A percentile compares a stretch with the other conserved stretches of the same genome.
These are phyloP conservation scores for Parietaria judaica DNA, from an alignment of 306 rosid genomes.

Conservation along the genomic window DNA sequence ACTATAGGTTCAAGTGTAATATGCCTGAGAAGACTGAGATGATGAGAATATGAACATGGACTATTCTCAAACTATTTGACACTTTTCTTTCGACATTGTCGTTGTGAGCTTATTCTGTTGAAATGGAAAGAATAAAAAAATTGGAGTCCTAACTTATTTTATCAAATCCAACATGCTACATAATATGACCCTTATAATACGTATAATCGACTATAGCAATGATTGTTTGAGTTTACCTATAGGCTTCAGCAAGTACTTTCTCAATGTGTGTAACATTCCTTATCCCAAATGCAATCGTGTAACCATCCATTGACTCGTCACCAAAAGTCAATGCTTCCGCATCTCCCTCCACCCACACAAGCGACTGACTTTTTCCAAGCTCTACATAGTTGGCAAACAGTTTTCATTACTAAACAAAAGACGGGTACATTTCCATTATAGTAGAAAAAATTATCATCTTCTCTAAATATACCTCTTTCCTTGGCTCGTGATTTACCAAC, in stretches of 20 bases:
- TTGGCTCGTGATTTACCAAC: slow-evolving; percentile 67
- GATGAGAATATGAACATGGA: not conserved
- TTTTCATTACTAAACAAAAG: slow-evolving; percentile 20
- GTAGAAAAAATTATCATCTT: slow-evolving; percentile 4
- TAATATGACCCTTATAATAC: not conserved
- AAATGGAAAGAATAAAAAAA: not conserved
- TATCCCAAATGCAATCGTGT: slow-evolving; percentile 95
- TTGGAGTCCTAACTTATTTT: not conserved
- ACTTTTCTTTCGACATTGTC: too few species aligned
- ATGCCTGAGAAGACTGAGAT: not conserved
- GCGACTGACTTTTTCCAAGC: slow-evolving; percentile 60
- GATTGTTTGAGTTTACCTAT: slow-evolving; percentile 38
- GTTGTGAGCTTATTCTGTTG: not conserved
- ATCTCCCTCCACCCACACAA: slow-evolving; percentile 82
- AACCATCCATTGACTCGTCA: slow-evolving; percentile 86
- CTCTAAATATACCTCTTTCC: slow-evolving; percentile 53
- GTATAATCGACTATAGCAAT: not conserved
- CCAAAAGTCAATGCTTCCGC: slow-evolving; percentile 66
- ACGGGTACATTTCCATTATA: slow-evolving; percentile 8
- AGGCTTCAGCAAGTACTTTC: slow-evolving; percentile 76
- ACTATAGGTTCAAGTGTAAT: not conserved
- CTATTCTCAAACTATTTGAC: not conserved
- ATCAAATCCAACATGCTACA: not conserved
- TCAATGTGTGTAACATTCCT: slow-evolving; percentile 94
- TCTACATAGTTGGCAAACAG: slow-evolving; percentile 39